Evolutionary conservation across 192 early-diverging fungal genomes (phyloP).

Genomic region (Glomus cerebriforme): DNA sequence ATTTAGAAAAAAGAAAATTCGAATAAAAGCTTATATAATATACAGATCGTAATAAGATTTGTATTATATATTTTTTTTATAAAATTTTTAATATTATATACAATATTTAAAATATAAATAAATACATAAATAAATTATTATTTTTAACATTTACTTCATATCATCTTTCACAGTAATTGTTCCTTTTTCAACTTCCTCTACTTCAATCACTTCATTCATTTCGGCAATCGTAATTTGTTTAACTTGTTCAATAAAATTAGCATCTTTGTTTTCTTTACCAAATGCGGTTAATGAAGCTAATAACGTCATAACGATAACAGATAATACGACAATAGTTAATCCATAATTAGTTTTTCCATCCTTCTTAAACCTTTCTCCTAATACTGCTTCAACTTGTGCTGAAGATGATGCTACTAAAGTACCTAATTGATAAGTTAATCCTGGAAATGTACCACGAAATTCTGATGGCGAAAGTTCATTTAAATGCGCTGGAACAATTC

Average conservation of each 20-base stretch:
- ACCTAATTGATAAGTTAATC: slow-evolving; percentile 76
- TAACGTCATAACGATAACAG: slow-evolving; percentile 49
- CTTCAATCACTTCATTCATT: not conserved
- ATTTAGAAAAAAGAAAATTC: too few relatives aligned
- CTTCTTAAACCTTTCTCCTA: slow-evolving; percentile 37
- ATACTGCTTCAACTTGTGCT: slow-evolving; percentile 56
- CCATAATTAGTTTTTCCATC: slow-evolving; percentile 50
- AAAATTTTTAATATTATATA: too few relatives aligned
- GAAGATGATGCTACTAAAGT: slow-evolving; percentile 62
- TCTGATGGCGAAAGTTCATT: slow-evolving; percentile 68
- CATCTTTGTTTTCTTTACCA: slow-evolving; percentile 62
- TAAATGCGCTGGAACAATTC: slow-evolving; percentile 70
- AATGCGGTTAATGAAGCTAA: slow-evolving; percentile 45
- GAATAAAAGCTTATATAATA: too few relatives aligned
- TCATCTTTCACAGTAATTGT: not conserved
- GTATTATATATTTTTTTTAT: too few relatives aligned
- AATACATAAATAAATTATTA: too few relatives aligned
- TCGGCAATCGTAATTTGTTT: not conserved
- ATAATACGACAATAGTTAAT: slow-evolving; percentile 57
- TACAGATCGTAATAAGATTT: too few relatives aligned
- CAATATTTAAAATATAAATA: too few relatives aligned
- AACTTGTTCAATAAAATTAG: slow-evolving; percentile 44
- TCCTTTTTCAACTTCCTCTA: not conserved
- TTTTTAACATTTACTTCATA: too few relatives aligned
- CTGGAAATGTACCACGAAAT: slow-evolving; percentile 69